Evolutionary conservation across 441 rosid species (phyloP).

Genomic region (Populus hybrid): DNA sequence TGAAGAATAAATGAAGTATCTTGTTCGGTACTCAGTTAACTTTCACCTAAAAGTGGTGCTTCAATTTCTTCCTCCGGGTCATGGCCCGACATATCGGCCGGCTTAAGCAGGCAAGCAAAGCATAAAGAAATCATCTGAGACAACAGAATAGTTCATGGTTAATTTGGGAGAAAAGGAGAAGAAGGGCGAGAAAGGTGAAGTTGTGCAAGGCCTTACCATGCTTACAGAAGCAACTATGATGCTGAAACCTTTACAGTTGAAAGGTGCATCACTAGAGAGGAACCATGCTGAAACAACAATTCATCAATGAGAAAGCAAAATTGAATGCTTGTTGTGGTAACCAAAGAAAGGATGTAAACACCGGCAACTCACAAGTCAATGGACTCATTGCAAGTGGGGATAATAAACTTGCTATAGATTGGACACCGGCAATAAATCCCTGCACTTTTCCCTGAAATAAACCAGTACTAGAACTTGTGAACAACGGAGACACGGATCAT

Average conservation of each 20-base stretch:
- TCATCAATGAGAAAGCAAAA: neutral
- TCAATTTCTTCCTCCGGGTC: slow-evolving; percentile 27
- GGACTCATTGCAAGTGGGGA: slow-evolving; percentile 61
- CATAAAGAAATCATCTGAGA: slow-evolving; percentile 40
- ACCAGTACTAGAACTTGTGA: neutral
- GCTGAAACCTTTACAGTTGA: slow-evolving; percentile 59
- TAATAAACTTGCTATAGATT: slow-evolving; percentile 47
- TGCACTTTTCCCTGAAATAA: slow-evolving; percentile 52
- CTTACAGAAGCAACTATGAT: slow-evolving; percentile 43
- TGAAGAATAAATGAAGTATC: neutral
- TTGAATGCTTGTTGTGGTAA: neutral
- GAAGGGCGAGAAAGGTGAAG: neutral
- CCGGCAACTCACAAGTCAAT: slow-evolving; percentile 40
- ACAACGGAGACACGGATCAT: neutral
- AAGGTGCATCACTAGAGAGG: slow-evolving; percentile 42
- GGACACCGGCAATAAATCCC: slow-evolving; percentile 54
- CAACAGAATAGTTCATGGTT: neutral
- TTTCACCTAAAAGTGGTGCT: slow-evolving; percentile 30
- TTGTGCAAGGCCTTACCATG: slow-evolving; percentile 31
- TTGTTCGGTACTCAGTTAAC: neutral
- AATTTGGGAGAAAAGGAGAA: neutral
- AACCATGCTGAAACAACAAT: slow-evolving; percentile 40
- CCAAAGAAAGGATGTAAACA: neutral
- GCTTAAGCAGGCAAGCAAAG: slow-evolving; percentile 36
- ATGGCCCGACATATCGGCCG: slow-evolving; percentile 4